Evolutionary conservation across 1,284 basidiomycete genomes (phyloP).

Genomic region (Pyrrhoderma noxium): DNA sequence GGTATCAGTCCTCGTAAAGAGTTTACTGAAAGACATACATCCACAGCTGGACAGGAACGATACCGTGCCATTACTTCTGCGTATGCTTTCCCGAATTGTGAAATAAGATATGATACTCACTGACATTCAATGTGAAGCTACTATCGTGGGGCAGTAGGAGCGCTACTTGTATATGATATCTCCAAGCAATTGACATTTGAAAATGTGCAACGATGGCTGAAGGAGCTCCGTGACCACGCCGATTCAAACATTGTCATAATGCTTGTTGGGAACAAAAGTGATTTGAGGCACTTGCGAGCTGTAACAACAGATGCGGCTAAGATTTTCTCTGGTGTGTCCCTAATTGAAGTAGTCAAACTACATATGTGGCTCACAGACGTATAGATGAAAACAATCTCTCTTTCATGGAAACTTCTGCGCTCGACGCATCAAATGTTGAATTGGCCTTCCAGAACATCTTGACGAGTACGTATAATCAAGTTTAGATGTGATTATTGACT

Average conservation of each 20-base stretch:
- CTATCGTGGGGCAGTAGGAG: constrained; percentile 96
- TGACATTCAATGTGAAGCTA: constrained; percentile 57
- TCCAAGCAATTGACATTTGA: constrained; percentile 94
- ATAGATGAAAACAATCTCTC: constrained; percentile 76
- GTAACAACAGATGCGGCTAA: constrained; percentile 95
- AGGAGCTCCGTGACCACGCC: constrained; percentile 93
- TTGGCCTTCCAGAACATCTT: constrained; percentile 95
- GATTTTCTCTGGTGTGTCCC: constrained; percentile 64
- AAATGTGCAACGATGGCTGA: constrained; percentile 96
- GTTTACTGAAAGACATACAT: not conserved
- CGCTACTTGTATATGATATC: constrained; percentile 89
- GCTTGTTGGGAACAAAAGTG: constrained; percentile 95
- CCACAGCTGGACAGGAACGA: constrained; percentile 90
- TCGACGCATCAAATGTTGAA: constrained; percentile 99
- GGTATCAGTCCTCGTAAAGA: not conserved
- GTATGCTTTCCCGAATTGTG: constrained; percentile 39
- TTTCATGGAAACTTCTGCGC: constrained; percentile 98
- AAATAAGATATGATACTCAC: not conserved
- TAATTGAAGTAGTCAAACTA: not conserved
- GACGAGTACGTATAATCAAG: constrained; percentile 55
- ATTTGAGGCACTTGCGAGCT: constrained; percentile 94
- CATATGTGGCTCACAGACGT: not conserved
- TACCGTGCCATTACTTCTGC: constrained; percentile 99
- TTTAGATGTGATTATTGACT: constrained; percentile 5
- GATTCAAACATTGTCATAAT: constrained; percentile 93